These are phyloP conservation scores for Penicillium subrubescens DNA, from an alignment of 495 filamentous ascomycete genomes.

Conservation along the genomic window DNA sequence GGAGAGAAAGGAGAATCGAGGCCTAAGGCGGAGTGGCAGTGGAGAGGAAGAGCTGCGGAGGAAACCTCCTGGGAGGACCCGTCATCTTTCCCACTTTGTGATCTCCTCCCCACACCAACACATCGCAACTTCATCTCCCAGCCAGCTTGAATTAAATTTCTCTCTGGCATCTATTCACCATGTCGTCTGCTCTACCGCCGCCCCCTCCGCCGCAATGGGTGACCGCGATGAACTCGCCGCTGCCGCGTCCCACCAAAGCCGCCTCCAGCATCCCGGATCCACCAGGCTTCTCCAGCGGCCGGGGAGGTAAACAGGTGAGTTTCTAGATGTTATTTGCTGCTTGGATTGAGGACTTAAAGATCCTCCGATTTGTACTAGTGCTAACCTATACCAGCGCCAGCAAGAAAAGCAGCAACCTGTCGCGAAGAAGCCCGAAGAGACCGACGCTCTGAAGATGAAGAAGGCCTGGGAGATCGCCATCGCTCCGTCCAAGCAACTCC, in stretches of 20 bases:
- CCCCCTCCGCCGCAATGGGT: conserved; percentile 78
- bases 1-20: conserved; percentile 25
- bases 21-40: conserved; percentile 25
- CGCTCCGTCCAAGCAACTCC: conserved; percentile 88
- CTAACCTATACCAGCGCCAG: conserved; percentile 17
- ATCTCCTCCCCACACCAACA: conserved; percentile 11
- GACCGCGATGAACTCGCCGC: conserved; percentile 68
- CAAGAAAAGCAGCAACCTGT: conserved; percentile 44
- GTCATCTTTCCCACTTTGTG: conserved; percentile 19
- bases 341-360: neutral
- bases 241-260: conserved; percentile 58
- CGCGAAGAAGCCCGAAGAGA: conserved; percentile 65
- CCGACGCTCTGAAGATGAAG: conserved; percentile 93
- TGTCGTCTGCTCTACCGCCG: conserved; percentile 41
- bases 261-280: conserved; percentile 74
- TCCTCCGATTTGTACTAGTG: conserved; percentile 11
- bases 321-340: neutral
- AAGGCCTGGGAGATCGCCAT: conserved; percentile 99
- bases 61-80: conserved; percentile 20
- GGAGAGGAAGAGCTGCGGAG: conserved; percentile 22
- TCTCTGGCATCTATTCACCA: conserved; percentile 15
- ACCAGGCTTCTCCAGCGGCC: conserved; percentile 73
- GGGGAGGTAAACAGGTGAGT: conserved; percentile 45
- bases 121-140: conserved; percentile 7
- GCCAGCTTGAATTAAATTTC: conserved; percentile 6